Evolutionary conservation across 192 early-diverging fungal genomes (phyloP), one percentile per base, ranked within the genome.

Genomic region (Mortierella alpina): DNA sequence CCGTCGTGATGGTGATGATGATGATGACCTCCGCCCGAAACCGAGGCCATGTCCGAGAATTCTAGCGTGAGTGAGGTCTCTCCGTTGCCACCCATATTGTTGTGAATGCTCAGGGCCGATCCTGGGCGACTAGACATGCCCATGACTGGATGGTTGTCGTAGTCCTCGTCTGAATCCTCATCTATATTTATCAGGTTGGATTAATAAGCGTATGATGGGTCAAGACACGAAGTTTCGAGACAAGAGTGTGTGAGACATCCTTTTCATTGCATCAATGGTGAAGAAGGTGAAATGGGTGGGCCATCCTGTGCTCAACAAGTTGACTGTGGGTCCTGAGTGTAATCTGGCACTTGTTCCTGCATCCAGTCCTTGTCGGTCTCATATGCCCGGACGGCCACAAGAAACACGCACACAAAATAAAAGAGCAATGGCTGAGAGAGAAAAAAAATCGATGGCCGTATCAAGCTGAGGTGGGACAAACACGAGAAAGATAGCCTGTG

Each of bases 41-140:
- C 71, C 0, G 71, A 73, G 13, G 62, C 62, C 56, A 73, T 56
- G 22, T 50, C 71, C 41, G 63, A 66, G 18, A 73, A 73, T 45
- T 73, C 71, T 46, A 73, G 55, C 6, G 71, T 73, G 42, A 73
- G 42, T 17, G 71, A 73, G 4, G 71, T 73, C 63, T 73, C 71
- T 22, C 59, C 59, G 31, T 64, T 73, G 56, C 71, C 71, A 5
- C 71, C 71, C 17, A 57, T 51, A 40, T 66, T 73, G 71, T 73
- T 73, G 56, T 59, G 62, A 10, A 73, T 73, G 56, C 71, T 73
- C 41, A 73, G 20, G 7, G 71, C 71, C 8, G 71, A 73, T 58
- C 71, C 71, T 12, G 71, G 71, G 1, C 71, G 71, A 31, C 71
- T 73, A 2, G 71, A 44, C 71, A 73, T 73, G 22, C 63, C 56